These are phyloP conservation scores for Calamus simplicifolius DNA, from an alignment of 176 grass and related monocot genomes.

Conservation along the genomic window DNA sequence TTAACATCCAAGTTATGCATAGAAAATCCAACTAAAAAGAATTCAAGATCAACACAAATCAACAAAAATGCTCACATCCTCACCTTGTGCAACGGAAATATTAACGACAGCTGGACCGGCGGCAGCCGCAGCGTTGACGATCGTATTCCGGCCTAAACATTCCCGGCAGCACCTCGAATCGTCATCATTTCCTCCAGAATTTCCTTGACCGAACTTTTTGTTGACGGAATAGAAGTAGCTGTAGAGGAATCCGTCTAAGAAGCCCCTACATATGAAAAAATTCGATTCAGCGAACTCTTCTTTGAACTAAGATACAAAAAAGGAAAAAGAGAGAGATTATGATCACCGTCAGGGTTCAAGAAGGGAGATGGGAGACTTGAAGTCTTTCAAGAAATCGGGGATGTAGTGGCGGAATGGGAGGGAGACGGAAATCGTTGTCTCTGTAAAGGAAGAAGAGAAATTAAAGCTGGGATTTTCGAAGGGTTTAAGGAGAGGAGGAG, in stretches of 20 bases:
- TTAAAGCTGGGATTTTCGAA: neutral
- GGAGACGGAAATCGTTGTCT: neutral
- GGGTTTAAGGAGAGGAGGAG: neutral
- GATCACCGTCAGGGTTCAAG: conserved; percentile 5
- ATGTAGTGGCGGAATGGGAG: neutral
- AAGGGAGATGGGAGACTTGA: neutral
- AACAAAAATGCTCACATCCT: neutral
- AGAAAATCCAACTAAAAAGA: neutral
- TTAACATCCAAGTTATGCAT: neutral
- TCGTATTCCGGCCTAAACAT: conserved; percentile 52
- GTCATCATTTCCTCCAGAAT: conserved; percentile 26
- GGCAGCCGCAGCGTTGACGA: conserved; percentile 61
- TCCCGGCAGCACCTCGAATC: conserved; percentile 44
- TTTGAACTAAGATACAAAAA: neutral
- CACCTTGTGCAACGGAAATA: conserved; percentile 49
- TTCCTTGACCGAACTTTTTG: neutral
- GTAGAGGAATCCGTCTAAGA: neutral
- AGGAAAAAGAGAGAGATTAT: neutral
- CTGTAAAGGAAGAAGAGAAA: neutral
- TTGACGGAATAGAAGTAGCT: neutral
- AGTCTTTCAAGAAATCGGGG: neutral
- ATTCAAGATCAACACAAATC: neutral
- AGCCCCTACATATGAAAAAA: conserved; percentile 2
- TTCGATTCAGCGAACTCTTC: neutral
- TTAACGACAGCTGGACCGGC: conserved; percentile 77